A percentile compares a stretch with the other conserved stretches of the same genome.
These are phyloP conservation scores for Citrus trifoliata DNA, from an alignment of 345 rosid species.

Conservation along the genomic window DNA sequence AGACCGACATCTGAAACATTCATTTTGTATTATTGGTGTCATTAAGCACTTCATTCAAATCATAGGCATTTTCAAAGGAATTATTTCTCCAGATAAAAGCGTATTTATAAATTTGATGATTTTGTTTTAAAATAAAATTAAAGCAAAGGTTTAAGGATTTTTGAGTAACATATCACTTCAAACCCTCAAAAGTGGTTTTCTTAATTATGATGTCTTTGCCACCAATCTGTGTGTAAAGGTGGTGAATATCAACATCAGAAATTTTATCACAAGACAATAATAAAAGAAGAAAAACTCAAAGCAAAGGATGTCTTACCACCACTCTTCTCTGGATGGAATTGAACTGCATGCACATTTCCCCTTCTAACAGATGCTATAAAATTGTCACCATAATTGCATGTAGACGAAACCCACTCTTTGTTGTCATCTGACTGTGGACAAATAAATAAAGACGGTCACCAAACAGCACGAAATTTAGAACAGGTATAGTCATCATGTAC, in stretches of 20 bases:
- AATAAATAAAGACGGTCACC: conserved; percentile 12
- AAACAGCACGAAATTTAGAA: background rate
- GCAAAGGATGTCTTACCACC: conserved; percentile 60
- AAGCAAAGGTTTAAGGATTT: background rate
- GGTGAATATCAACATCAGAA: background rate
- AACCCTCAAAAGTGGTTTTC: background rate
- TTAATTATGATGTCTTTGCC: background rate
- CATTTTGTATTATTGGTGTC: conserved; percentile 19
- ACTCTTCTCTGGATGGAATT: conserved; percentile 97
- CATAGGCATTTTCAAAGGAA: background rate
- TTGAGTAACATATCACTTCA: background rate
- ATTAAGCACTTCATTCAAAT: background rate
- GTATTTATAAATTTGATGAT: background rate
- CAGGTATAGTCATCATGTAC: background rate
- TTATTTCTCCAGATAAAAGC: background rate
- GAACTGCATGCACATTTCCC: conserved; percentile 98
- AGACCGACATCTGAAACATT: conserved; percentile 83
- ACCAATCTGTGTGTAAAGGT: background rate
- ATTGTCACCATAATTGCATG: conserved; percentile 74
- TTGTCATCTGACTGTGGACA: conserved; percentile 61
- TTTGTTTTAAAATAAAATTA: background rate
- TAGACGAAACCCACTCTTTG: conserved; percentile 87
- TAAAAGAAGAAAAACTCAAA: background rate
- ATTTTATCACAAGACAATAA: conserved; percentile 8
- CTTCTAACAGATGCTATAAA: conserved; percentile 85